phyloP scores from a whole-genome alignment of 1,284 basidiomycete genomes.

The Heterobasidion parviporum region DNA sequence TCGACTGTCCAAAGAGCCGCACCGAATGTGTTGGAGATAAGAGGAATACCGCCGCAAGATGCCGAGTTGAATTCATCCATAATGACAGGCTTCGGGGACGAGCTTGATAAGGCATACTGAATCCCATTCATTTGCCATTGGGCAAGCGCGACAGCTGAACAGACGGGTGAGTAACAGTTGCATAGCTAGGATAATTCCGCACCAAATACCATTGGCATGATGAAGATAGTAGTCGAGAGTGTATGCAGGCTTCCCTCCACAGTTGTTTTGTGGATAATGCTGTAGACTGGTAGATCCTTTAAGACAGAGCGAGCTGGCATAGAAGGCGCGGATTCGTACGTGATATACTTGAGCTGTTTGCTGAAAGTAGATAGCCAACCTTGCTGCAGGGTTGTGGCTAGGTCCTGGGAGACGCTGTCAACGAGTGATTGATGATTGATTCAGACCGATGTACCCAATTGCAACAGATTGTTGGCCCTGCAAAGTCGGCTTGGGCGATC shows the following conservation, averaged over 20 bases:
- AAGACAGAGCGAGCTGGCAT: too few species aligned
- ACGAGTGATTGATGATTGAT: not conserved
- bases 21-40: constrained; percentile 57
- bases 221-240: not conserved
- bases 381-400: not conserved
- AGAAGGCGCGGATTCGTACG: not conserved
- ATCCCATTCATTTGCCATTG: not conserved
- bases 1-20: constrained; percentile 38
- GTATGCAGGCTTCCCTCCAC: not conserved
- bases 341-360: not conserved
- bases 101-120: not conserved
- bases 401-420: not conserved
- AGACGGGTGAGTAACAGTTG: not conserved
- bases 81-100: constrained; percentile 30
- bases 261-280: not conserved
- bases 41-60: constrained; percentile 74
- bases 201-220: not conserved
- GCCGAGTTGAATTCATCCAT: constrained; percentile 83
- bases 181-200: not conserved
- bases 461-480: constrained; percentile 44
- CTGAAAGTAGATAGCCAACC: not conserved
- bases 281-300: not conserved
- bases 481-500: constrained; percentile 28
- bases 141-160: not conserved
- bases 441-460: constrained; percentile 22